Evolutionary conservation across 208 protist genomes (phyloP), one percentile per base, ranked within the genome.

Genomic region (Wallacemonas collosoma): DNA sequence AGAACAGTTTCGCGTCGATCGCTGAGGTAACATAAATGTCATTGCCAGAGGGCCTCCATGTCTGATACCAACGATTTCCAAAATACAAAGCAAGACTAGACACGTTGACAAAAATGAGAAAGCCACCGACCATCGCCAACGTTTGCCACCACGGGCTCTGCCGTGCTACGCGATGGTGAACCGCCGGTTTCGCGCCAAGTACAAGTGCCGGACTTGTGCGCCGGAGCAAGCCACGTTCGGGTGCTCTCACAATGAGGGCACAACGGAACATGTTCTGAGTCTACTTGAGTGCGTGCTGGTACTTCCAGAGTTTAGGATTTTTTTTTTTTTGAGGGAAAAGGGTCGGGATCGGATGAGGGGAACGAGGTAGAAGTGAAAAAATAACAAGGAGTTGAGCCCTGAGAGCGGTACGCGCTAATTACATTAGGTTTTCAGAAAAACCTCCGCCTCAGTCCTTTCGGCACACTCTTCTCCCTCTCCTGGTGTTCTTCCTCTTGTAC

Each of bases 71-170:
- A 8, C 88, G 78, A 58, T 94, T 93, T 1, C 86, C 68, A 68
- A 80, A 76, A 60, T 94, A 94, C 51, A 82, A 86, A 8, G 63
- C 74, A 6, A 83, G 44, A 63, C 85, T 90, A 1, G 77, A 76
- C 2, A 86, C 66, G 44, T 94, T 89, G 45, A 95, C 86, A 64
- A 94, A 91, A 48, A 87, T 75, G 4, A 95, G 68, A 55, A 95
- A 71, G 15, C 87, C 89, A 6, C 43, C 80, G 67, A 90, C 80
- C 65, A 94, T 88, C 0, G 85, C 87, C 3, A 82, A 78, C 38
- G 81, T 93, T 62, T 93, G 80, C 90, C 92, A 96, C 92, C 92
- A 95, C n/a, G 89, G 92, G 12, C 81, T 81, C 67, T 89, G 74
- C n/a, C 89, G 79, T 11, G 92, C 86, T 8, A 93, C 44, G 14